Conservation (phyloP, 176 grass and related monocot species). For the Carex pumila region DNA sequence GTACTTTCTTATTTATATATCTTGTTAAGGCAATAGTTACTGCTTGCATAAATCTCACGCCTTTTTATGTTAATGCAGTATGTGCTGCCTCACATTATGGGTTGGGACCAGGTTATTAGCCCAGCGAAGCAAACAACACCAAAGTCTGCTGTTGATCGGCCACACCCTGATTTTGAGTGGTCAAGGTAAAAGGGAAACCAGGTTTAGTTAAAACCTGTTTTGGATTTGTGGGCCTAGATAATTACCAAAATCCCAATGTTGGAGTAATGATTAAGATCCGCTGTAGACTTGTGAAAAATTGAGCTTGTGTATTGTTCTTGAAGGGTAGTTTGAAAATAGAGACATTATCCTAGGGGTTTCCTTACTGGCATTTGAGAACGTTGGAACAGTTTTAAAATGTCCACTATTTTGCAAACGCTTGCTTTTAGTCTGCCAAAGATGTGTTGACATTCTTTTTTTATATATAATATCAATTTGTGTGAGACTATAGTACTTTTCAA, state of each 20-base stretch:
- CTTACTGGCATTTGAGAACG: neutral
- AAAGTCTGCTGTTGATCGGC: conserved; percentile 33
- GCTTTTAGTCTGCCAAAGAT: neutral
- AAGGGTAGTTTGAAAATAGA: neutral
- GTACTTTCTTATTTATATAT: neutral
- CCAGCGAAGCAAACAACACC: conserved; percentile 6
- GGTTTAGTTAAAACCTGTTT: neutral
- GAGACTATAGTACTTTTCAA: no score
- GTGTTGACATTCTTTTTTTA: no score
- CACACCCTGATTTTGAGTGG: conserved; percentile 55
- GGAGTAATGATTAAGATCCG: neutral
- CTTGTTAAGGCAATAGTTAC: neutral
- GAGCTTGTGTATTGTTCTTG: neutral
- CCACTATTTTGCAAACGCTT: neutral
- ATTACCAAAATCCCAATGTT: neutral
- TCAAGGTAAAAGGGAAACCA: conserved; percentile 35
- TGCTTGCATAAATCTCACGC: neutral
- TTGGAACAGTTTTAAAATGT: neutral
- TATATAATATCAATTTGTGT: no score
- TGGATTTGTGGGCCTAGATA: neutral
- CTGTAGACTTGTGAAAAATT: neutral
- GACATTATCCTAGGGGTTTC: neutral
- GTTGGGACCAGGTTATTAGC: conserved; percentile 52
- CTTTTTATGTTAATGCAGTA: conserved; percentile 35
- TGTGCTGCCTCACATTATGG: conserved; percentile 70